Conservation (phyloP, 2,329 filamentous ascomycete species). For the Fusarium sambucinum region DNA sequence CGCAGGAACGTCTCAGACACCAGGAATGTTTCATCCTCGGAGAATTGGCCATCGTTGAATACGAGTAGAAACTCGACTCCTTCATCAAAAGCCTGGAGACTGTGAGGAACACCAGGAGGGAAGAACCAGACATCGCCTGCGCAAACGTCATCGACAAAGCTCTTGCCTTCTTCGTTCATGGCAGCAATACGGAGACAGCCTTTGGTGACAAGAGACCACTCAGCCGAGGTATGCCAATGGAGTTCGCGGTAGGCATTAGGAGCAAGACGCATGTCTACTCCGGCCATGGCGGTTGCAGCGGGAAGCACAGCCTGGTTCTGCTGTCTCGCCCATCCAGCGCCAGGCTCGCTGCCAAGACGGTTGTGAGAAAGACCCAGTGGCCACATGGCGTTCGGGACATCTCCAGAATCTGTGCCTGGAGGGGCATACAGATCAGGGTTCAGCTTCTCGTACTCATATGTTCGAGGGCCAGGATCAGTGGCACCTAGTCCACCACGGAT, state of each 20-base stretch:
- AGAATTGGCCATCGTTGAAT: conserved; percentile 16
- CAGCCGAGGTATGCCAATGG: conserved; percentile 16
- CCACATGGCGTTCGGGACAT: conserved; percentile 26
- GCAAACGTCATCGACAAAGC: conserved; percentile 17
- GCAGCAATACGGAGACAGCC: conserved; percentile 19
- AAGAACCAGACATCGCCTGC: conserved; percentile 24
- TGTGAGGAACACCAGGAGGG: conserved; percentile 19
- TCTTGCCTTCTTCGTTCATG: conserved; percentile 14
- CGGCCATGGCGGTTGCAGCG: conserved; percentile 11
- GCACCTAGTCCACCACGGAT: conserved; percentile 13
- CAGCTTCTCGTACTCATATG: conserved; percentile 21
- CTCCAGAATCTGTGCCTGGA: conserved; percentile 10
- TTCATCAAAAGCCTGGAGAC: conserved; percentile 11
- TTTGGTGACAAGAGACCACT: conserved; percentile 21
- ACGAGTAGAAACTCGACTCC: conserved; percentile 18
- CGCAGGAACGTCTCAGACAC: conserved; percentile 18
- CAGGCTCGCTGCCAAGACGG: conserved; percentile 15
- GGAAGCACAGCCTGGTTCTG: conserved; percentile 16
- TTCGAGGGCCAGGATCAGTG: conserved; percentile 21
- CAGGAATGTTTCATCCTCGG: conserved; percentile 23
- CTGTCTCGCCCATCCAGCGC: conserved; percentile 21
- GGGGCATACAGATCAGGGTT: conserved; percentile 21
- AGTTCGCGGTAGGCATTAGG: conserved; percentile 13
- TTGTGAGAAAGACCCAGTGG: conserved; percentile 16
- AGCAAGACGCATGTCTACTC: conserved; percentile 23